phyloP scores from a whole-genome alignment of 306 rosid species.

The Medicago ruthenica region DNA sequence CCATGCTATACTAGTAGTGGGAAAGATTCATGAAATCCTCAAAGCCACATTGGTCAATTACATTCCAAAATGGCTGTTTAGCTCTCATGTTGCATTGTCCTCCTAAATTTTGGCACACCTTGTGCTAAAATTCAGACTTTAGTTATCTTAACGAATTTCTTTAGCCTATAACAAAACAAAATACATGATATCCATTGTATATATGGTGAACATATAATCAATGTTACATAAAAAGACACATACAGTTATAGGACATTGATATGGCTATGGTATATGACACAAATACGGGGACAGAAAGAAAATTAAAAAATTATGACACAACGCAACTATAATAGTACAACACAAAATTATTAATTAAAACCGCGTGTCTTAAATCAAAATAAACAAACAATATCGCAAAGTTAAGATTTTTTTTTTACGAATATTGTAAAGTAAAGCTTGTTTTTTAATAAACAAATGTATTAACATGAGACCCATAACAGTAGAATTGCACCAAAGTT shows the following conservation, averaged over 20 bases:
- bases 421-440: too few relatives aligned
- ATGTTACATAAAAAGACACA: neutral
- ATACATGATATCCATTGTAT: slow-evolving; percentile 18
- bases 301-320: neutral
- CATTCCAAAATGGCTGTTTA: too few relatives aligned
- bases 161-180: neutral
- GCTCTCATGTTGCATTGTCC: neutral
- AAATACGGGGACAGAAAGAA: neutral
- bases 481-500: too few relatives aligned
- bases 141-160: neutral
- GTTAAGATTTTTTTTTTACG: too few relatives aligned
- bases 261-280: neutral
- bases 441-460: too few relatives aligned
- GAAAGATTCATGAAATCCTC: slow-evolving; percentile 34
- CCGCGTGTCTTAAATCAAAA: neutral
- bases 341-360: neutral
- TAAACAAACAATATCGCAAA: neutral
- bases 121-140: neutral
- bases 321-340: neutral
- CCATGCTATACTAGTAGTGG: slow-evolving; percentile 39
- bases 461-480: too few relatives aligned
- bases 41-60: neutral
- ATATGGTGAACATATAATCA: neutral
- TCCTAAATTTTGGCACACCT: neutral
- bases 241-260: neutral